A percentile compares a stretch with the other conserved stretches of the same genome.
phyloP scores from a whole-genome alignment of 352 stramenopile genomes.

The Phytophthora fragariae region DNA sequence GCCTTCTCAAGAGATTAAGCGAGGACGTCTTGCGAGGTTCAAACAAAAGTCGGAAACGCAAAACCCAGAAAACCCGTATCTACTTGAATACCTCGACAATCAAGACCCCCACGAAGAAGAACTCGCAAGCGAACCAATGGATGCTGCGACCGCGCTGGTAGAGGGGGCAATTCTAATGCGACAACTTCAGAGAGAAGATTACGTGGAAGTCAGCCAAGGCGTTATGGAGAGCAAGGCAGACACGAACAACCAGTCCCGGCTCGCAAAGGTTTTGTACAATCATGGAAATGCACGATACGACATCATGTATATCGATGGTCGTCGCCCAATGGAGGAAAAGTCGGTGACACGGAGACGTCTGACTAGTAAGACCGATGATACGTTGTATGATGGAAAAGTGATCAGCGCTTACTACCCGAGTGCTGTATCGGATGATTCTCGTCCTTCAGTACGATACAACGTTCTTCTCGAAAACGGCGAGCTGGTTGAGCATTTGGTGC shows the following conservation, averaged over 20 bases:
- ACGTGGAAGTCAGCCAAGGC: conserved; percentile 41
- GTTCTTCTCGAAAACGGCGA: conserved; percentile 54
- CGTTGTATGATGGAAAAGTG: conserved; percentile 47
- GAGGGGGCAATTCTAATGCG: conserved; percentile 34
- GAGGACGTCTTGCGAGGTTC: conserved; percentile 45
- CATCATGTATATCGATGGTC: conserved; percentile 55
- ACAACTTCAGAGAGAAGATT: conserved; percentile 57
- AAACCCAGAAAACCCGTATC: conserved; percentile 37
- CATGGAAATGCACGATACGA: conserved; percentile 62
- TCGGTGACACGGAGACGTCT: conserved; percentile 49
- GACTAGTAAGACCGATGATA: conserved; percentile 30
- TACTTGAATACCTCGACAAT: conserved; percentile 45
- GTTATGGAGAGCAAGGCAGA: neutral
- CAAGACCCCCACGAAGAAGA: conserved; percentile 34
- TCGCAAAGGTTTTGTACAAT: conserved; percentile 46
- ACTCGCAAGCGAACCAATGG: conserved; percentile 45
- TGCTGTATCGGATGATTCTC: neutral
- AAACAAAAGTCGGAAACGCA: conserved; percentile 25
- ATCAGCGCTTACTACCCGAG: conserved; percentile 26
- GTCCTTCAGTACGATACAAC: conserved; percentile 37
- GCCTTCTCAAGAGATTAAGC: conserved; percentile 22
- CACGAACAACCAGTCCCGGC: neutral
- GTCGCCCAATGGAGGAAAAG: conserved; percentile 28
- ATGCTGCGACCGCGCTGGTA: conserved; percentile 44
- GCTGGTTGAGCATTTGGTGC: conserved; percentile 36